Evolutionary conservation across 2,329 filamentous ascomycete species (phyloP), one percentile per base, ranked within the genome.

Genomic region (Aaosphaeria arxii): DNA sequence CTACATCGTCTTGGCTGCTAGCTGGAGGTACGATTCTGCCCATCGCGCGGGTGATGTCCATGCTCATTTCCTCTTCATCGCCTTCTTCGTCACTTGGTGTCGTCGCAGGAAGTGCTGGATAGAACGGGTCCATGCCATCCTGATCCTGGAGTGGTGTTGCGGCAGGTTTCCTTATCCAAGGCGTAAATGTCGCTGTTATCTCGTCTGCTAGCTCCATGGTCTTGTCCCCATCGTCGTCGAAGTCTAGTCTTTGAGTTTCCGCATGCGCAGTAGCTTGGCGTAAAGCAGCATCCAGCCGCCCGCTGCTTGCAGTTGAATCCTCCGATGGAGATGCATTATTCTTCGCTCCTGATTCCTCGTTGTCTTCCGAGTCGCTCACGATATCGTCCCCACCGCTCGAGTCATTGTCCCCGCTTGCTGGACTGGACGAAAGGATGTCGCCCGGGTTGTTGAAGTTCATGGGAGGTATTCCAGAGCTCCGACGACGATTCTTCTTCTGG

Each of bases 41-140:
- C 45, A 95, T 77, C 6, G 84, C 89, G 46, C 83, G 84, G 2
- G 92, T 96, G 6, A 96, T 89, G 59, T 97, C 92, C 92, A 97
- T 96, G 24, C 89, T 94, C 78, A 95, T 85, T 36, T 91, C 89
- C 54, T 83, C 81, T 17, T 81, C 79, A 28, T 79, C 74, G 9
- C 76, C 75, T 9, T 79, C 50, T 11, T 52, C 55, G 5, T 72
- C 64, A 28, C 76, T 62, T 33, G 28, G 45, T 4, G 33, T 9
- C 17, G 64, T 57, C 17, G 66, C 64, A 45, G 69, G 70, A 43
- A 69, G 70, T n/a, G 71, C 70, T 24, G 73, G 71, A 7, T 74
- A 75, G 53, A 77, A 79, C 4, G 74, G 75, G 49, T 77, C 74
- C 5, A 73, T 61, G 36, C 78, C 77, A 52, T 81, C 77, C 52